phyloP scores from a whole-genome alignment of 2,329 filamentous ascomycete genomes.

The Arthrobotrys pseudoclavata region DNA sequence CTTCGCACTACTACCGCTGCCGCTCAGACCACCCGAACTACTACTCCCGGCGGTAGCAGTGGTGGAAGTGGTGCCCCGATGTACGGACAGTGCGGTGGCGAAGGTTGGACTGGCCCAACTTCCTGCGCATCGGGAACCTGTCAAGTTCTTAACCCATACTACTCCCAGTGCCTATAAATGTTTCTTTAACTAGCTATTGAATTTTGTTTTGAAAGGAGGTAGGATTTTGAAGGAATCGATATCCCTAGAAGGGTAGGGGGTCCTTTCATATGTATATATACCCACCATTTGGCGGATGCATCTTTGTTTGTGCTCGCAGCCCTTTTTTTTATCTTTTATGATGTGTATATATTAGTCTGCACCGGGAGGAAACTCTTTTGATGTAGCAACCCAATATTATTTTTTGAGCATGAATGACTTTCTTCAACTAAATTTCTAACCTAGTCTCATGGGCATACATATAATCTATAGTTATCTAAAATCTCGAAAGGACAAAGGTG shows the following conservation, averaged over 20 bases:
- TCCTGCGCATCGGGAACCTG: slow-evolving; percentile 65
- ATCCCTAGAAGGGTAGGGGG: neutral
- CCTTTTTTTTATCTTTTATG: slow-evolving; percentile 30
- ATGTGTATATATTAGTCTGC: slow-evolving; percentile 59
- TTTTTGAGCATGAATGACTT: slow-evolving; percentile 28
- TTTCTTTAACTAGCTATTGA: neutral
- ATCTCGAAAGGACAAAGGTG: no score
- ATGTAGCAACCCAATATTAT: slow-evolving; percentile 54
- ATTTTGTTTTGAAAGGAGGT: neutral
- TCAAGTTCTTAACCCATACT: slow-evolving; percentile 64
- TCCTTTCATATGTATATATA: slow-evolving; percentile 45
- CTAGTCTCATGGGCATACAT: no score
- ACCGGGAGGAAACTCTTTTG: slow-evolving; percentile 51
- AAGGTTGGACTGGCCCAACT: slow-evolving; percentile 64
- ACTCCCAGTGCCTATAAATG: slow-evolving; percentile 60
- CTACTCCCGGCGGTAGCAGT: neutral
- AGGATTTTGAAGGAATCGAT: neutral
- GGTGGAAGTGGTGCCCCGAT: slow-evolving; percentile 60
- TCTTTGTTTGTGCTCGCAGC: slow-evolving; percentile 26
- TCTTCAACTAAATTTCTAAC: neutral
- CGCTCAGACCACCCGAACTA: slow-evolving; percentile 33
- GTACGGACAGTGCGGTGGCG: slow-evolving; percentile 65
- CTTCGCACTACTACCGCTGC: slow-evolving; percentile 15
- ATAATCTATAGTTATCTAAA: no score
- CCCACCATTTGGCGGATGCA: slow-evolving; percentile 26